Conservation (phyloP, 2,329 filamentous ascomycete species). For the Cryphonectria radicalis region DNA sequence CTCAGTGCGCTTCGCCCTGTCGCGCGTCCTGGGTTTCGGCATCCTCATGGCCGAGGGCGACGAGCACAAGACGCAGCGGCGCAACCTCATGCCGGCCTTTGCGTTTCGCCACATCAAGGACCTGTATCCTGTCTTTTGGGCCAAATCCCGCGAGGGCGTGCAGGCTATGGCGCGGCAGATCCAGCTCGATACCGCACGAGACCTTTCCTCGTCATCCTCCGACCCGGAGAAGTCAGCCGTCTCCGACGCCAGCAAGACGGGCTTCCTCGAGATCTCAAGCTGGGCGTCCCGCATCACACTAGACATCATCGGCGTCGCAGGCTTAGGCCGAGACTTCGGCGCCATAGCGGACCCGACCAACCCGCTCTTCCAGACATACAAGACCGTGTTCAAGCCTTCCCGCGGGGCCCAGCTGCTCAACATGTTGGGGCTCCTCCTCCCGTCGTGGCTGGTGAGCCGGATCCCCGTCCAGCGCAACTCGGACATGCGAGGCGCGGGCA, state of each 20-base stretch:
- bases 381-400: slow-evolving; percentile 57
- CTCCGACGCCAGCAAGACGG: slow-evolving; percentile 37
- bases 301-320: slow-evolving; percentile 76
- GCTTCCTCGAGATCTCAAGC: slow-evolving; percentile 58
- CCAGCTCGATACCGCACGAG: slow-evolving; percentile 45
- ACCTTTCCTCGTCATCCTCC: slow-evolving; percentile 35
- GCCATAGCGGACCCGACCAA: slow-evolving; percentile 65
- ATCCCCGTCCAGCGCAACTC: slow-evolving; percentile 74
- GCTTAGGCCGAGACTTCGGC: slow-evolving; percentile 72
- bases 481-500: slow-evolving; percentile 59
- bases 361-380: slow-evolving; percentile 62
- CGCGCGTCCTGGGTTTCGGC: slow-evolving; percentile 69
- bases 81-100: slow-evolving; percentile 81
- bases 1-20: slow-evolving; percentile 58
- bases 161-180: slow-evolving; percentile 61
- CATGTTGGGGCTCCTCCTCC: slow-evolving; percentile 65
- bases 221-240: slow-evolving; percentile 19
- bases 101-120: slow-evolving; percentile 85
- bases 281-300: slow-evolving; percentile 73
- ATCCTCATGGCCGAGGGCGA: slow-evolving; percentile 87
- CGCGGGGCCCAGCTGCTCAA: slow-evolving; percentile 58
- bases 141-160: slow-evolving; percentile 71
- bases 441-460: slow-evolving; percentile 60
- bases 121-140: slow-evolving; percentile 83
- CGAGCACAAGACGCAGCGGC: slow-evolving; percentile 81